A percentile compares a stretch with the other conserved stretches of the same genome.
phyloP scores from a whole-genome alignment of 495 filamentous ascomycete genomes.

The Opeltia flavorubescens region DNA sequence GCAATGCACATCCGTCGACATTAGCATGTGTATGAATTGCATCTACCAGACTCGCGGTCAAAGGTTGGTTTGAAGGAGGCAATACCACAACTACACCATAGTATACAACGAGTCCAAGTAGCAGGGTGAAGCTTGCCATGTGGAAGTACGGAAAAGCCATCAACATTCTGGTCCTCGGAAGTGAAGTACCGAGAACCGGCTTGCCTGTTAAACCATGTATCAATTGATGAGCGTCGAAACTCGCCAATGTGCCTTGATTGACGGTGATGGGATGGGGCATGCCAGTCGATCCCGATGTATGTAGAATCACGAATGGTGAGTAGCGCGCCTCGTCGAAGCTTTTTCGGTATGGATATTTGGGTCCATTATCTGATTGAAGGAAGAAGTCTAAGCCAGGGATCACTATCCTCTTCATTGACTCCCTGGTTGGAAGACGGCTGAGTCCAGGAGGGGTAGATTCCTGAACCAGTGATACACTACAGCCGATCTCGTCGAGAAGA shows the following conservation, averaged over 20 bases:
- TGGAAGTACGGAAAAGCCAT: not conserved
- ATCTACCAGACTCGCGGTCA: not conserved
- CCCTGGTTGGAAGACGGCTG: not conserved
- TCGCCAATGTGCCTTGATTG: slow-evolving; percentile 15
- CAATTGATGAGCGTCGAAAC: slow-evolving; percentile 5
- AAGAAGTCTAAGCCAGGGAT: slow-evolving; percentile 14
- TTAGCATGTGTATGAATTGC: not conserved
- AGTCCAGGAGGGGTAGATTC: not conserved
- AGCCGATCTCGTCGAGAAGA: slow-evolving; percentile 22
- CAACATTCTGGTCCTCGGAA: not conserved
- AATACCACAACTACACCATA: not conserved
- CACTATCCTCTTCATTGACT: slow-evolving; percentile 10
- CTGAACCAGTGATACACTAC: slow-evolving; percentile 13
- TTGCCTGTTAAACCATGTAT: slow-evolving; percentile 3
- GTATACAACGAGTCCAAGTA: not conserved
- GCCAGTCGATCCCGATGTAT: slow-evolving; percentile 33
- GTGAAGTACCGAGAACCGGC: not conserved
- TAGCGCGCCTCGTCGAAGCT: slow-evolving; percentile 18
- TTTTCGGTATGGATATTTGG: slow-evolving; percentile 20
- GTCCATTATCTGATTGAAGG: slow-evolving; percentile 4
- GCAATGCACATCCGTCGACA: not conserved
- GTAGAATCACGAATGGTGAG: slow-evolving; percentile 22
- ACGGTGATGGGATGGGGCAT: slow-evolving; percentile 29
- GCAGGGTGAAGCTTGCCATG: not conserved
- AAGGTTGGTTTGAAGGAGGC: not conserved